Evolutionary conservation across 768 basidiomycete genomes (phyloP).

Genomic region (Coprinopsis sp.): DNA sequence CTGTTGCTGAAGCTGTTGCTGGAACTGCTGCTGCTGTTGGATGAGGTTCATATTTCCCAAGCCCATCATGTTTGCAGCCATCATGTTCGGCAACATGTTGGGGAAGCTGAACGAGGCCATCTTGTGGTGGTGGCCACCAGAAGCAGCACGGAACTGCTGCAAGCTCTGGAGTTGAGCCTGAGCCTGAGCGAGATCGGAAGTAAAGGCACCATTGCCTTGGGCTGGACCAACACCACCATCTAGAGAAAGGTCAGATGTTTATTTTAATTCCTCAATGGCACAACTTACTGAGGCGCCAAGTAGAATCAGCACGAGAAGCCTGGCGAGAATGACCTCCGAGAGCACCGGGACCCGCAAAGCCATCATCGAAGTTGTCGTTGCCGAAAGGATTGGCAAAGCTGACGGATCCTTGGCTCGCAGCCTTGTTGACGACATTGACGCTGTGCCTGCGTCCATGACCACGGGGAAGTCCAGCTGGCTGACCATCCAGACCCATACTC

Average conservation of each 20-base stretch:
- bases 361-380: constrained; percentile 73
- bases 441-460: constrained; percentile 88
- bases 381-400: constrained; percentile 43
- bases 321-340: constrained; percentile 72
- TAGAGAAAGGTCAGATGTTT: constrained; percentile 23
- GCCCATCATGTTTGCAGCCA: constrained; percentile 96
- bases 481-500: constrained; percentile 59
- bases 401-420: constrained; percentile 43
- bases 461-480: constrained; percentile 62
- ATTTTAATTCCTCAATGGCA: constrained; percentile 1
- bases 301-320: constrained; percentile 71
- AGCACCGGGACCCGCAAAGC: constrained; percentile 57
- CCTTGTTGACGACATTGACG: constrained; percentile 86
- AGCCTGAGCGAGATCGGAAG: constrained; percentile 89
- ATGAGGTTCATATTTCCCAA: constrained; percentile 79
- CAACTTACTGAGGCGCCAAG: constrained; percentile 84
- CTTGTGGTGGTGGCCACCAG: constrained; percentile 92
- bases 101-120: constrained; percentile 98
- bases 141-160: constrained; percentile 94
- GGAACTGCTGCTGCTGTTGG: constrained; percentile 94
- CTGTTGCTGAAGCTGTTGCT: constrained; percentile 92
- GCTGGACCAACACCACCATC: constrained; percentile 73
- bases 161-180: constrained; percentile 95
- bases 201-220: constrained; percentile 58
- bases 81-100: constrained; percentile 96